Evolutionary conservation across 371 early-diverging fungal genomes (phyloP).

Genomic region (Synchytrium microbalum): DNA sequence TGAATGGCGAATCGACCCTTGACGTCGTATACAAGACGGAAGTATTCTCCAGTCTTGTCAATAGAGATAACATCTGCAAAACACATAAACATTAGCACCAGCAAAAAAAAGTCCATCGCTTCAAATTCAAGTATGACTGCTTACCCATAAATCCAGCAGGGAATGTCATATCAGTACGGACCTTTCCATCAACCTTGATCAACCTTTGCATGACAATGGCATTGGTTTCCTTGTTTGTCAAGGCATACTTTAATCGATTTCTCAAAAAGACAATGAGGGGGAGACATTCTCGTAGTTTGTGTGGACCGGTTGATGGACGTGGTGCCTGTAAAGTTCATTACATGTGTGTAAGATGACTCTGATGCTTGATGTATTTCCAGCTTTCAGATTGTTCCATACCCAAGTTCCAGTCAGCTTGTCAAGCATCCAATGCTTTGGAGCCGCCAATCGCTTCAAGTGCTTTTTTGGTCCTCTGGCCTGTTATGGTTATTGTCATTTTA

Average conservation of each 20-base stretch:
- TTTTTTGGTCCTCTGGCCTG: slow-evolving; percentile 98
- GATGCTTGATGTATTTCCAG: neutral
- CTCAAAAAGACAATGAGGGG: slow-evolving; percentile 98
- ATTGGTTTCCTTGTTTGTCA: slow-evolving; percentile 95
- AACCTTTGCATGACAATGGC: slow-evolving; percentile 96
- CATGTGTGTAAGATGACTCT: neutral
- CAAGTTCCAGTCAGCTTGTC: slow-evolving; percentile 98
- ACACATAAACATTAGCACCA: neutral
- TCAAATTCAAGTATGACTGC: slow-evolving; percentile 12
- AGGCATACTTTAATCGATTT: slow-evolving; percentile 98
- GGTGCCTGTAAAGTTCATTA: slow-evolving; percentile 64
- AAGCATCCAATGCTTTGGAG: slow-evolving; percentile 99
- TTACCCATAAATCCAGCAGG: slow-evolving; percentile 98
- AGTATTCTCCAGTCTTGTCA: slow-evolving; percentile 98
- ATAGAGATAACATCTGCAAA: slow-evolving; percentile 91
- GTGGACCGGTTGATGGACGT: slow-evolving; percentile 97
- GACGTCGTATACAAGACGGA: slow-evolving; percentile 98
- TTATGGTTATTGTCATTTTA: neutral
- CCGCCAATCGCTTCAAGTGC: slow-evolving; percentile 99
- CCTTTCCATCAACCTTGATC: slow-evolving; percentile 98
- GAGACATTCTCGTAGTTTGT: slow-evolving; percentile 98
- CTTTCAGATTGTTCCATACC: slow-evolving; percentile 33
- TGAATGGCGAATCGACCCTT: slow-evolving; percentile 99
- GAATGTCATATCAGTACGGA: slow-evolving; percentile 96
- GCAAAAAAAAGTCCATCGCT: slow-evolving; percentile 11